Evolutionary conservation across 169 alveolate genomes (phyloP).

Genomic region (Plasmodium fragile): DNA sequence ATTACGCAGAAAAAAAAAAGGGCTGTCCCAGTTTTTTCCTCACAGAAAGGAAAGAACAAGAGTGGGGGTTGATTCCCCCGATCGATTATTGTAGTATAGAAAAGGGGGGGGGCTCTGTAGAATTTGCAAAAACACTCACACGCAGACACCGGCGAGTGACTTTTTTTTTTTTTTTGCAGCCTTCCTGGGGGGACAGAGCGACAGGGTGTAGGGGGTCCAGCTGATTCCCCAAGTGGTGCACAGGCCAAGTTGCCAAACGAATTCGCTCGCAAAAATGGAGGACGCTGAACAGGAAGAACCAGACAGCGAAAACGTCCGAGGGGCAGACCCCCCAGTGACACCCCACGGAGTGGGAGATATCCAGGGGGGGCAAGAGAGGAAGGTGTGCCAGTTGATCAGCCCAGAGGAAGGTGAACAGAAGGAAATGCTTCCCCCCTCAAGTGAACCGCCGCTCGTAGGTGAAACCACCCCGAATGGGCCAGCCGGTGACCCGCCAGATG

Average conservation of each 20-base stretch:
- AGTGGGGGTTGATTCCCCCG: background rate
- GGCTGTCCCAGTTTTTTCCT: background rate
- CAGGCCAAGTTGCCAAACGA: background rate
- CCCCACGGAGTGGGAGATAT: background rate
- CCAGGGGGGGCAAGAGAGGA: background rate
- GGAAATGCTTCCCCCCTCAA: background rate
- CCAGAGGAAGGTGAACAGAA: background rate
- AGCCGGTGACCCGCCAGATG: background rate
- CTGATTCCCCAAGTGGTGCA: background rate
- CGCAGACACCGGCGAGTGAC: background rate
- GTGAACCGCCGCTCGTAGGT: background rate
- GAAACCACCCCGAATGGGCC: background rate
- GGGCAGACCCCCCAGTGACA: background rate
- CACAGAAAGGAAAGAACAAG: background rate
- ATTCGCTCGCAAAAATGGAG: background rate
- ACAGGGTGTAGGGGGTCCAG: background rate
- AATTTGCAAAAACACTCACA: background rate
- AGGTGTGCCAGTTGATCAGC: background rate
- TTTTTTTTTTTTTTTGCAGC: too few relatives aligned
- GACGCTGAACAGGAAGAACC: slow-evolving; percentile 1
- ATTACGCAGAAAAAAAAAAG: background rate
- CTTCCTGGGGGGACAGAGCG: background rate
- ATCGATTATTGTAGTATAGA: background rate
- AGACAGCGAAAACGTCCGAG: background rate
- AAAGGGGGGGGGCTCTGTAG: background rate